phyloP scores from a whole-genome alignment of 2,329 filamentous ascomycete genomes.

The Penicillium decumbens region DNA sequence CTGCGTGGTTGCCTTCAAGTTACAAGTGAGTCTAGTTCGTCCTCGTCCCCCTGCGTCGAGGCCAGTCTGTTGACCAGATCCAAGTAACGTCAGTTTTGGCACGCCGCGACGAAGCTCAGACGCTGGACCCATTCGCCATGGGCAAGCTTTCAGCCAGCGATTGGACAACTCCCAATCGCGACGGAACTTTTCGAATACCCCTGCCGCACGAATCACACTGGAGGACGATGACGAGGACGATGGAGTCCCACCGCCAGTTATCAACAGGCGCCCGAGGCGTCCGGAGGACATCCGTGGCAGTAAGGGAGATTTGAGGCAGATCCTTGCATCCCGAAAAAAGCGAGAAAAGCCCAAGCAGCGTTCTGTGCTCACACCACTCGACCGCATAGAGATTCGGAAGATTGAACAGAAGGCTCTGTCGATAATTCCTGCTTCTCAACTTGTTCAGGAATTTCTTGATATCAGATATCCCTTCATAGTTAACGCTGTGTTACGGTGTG shows the following conservation, averaged over 20 bases:
- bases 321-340: neutral
- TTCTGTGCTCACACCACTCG: neutral
- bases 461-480: conserved; percentile 3
- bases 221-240: conserved; percentile 9
- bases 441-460: conserved; percentile 2
- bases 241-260: neutral
- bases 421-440: neutral
- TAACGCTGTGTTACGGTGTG: neutral
- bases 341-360: neutral
- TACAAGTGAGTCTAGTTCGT: conserved; percentile 1
- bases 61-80: neutral
- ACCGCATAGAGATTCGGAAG: neutral
- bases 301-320: neutral
- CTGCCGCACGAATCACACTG: conserved; percentile 2
- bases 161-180: neutral
- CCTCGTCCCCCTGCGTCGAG: neutral
- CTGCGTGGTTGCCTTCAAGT: neutral
- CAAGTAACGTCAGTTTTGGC: neutral
- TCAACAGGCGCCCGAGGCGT: neutral
- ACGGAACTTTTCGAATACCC: conserved; percentile 7
- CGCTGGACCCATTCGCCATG: neutral
- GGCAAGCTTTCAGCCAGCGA: neutral
- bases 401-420: neutral
- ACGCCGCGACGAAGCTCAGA: neutral
- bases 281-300: neutral